These are phyloP conservation scores for Malus domestica DNA, from an alignment of 306 rosid species.

Conservation along the genomic window DNA sequence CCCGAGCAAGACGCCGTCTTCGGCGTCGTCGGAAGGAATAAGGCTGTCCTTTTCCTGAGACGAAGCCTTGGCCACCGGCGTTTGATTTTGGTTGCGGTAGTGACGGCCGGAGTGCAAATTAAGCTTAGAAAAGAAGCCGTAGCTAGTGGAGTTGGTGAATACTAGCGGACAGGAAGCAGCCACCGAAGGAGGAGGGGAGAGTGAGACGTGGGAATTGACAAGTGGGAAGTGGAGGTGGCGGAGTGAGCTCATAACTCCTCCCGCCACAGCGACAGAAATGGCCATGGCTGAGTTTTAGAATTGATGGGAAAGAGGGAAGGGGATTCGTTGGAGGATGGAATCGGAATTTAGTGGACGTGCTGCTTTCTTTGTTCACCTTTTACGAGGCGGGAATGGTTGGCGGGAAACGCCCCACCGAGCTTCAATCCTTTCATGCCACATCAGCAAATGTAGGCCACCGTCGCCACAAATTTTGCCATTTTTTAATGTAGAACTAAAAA, in stretches of 20 bases:
- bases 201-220: slow-evolving; percentile 14
- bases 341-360: neutral
- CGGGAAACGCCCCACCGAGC: neutral
- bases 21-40: slow-evolving; percentile 26
- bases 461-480: no score
- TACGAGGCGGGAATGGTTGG: slow-evolving; percentile 14
- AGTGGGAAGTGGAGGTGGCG: slow-evolving; percentile 2
- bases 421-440: neutral
- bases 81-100: neutral
- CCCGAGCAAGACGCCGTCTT: slow-evolving; percentile 74
- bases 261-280: neutral
- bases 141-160: neutral
- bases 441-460: neutral
- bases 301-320: neutral
- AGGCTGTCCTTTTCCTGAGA: slow-evolving; percentile 21
- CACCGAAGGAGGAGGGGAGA: slow-evolving; percentile 16
- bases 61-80: slow-evolving; percentile 29
- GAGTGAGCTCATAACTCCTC: slow-evolving; percentile 12
- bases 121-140: slow-evolving; percentile 4
- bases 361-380: neutral
- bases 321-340: neutral
- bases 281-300: slow-evolving; percentile 37
- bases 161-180: slow-evolving; percentile 3
- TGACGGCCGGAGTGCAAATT: slow-evolving; percentile 3
- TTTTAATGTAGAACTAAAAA: no score